Base-by-base conservation (phyloP, 202 grass and related monocot species). In the Carex arenaria region DNA sequence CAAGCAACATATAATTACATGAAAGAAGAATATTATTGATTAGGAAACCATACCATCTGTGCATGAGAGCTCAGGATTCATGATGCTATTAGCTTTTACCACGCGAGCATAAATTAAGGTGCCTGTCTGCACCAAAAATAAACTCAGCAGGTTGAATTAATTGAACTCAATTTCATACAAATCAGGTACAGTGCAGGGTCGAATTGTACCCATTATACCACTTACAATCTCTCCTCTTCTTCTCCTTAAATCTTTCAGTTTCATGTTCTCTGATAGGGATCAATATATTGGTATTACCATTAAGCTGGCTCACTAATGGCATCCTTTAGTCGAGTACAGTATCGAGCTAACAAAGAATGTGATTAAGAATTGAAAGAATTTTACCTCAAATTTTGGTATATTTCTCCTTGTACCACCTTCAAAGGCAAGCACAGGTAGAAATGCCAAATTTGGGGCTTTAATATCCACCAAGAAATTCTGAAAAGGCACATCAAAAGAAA, bases 11-110 rank as follows among this genome's bases (percentile, higher is more conserved):
- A 30, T 18, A 62, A 69, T 22, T 45, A 55, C 38, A 53, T 19
- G 47, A 7, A 74, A 40, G 64, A 7, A 84, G 32, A 26, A 22
- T 79, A 81, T 60, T 57, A 64, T 81, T 64, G 42, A 40, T 54
- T 54, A 64, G 13, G 84, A 84, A 49, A 87, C 10, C 12, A 85
- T 95, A 98, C 96, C 96, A 88, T 95, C 91, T 87, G 92, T 93
- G 89, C 96, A 98, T 32, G 96, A 92, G 38, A 98, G 91, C 80
- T 98, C 96, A 82, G 96, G 93, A 84, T 95, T 95, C 91, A 95
- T 92, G 83, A 86, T 89, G 87, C 84, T 92, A 77, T 98, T 95
- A 84, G 96, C 89, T 85, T 95, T 98, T 71, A 98, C 91, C 57
- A 98, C 93, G 82, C 91, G 83, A 51, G 91, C 86, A 88, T 98